Conservation (phyloP, 257 asterid species). For the Jaltomata sinuosa region DNA sequence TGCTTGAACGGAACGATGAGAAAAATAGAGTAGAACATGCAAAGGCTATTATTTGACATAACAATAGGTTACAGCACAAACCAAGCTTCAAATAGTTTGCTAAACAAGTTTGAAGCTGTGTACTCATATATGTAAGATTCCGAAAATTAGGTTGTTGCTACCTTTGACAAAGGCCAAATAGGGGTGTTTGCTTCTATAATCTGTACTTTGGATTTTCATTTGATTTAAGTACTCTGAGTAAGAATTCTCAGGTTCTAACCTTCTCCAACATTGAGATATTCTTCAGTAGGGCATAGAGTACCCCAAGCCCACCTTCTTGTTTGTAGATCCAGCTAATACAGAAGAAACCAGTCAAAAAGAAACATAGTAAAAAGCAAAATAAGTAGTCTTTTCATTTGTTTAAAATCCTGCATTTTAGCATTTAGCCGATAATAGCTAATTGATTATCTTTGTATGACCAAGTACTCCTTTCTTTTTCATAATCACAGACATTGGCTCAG, state of each 20-base stretch:
- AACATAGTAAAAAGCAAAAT: neutral
- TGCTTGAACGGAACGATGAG: neutral
- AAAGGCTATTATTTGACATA: neutral
- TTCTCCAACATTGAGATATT: neutral
- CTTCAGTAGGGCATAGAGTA: neutral
- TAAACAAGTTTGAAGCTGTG: neutral
- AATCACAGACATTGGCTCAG: conserved; percentile 70
- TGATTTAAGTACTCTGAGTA: neutral
- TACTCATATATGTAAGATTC: neutral
- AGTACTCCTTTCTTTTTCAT: neutral
- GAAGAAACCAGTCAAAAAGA: neutral
- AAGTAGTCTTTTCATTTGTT: neutral
- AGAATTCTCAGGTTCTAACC: neutral
- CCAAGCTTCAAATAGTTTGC: neutral
- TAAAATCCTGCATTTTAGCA: neutral
- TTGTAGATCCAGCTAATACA: neutral
- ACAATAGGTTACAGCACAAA: neutral
- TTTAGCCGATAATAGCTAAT: neutral
- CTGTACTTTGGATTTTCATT: neutral
- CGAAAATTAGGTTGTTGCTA: neutral
- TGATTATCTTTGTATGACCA: neutral
- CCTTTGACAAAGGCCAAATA: neutral
- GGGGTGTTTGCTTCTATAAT: neutral
- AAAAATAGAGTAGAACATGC: neutral
- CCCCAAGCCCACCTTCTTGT: too few species aligned